These are phyloP conservation scores for Elongisporangium anandrum DNA, from an alignment of 352 stramenopile species.

Conservation along the genomic window DNA sequence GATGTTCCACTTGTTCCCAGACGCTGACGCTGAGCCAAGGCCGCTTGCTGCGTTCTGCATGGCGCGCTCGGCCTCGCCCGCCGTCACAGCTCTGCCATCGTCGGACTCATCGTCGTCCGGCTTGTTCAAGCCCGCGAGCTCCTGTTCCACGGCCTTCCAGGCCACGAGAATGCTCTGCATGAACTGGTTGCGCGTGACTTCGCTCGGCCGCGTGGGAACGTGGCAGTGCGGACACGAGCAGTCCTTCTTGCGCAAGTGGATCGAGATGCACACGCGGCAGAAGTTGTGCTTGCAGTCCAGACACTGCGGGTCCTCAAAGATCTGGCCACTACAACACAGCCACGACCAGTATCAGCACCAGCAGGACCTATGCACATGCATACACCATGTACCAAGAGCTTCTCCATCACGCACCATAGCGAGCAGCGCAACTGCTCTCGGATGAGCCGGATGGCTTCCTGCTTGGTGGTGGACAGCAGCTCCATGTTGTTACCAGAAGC, in stretches of 20 bases:
- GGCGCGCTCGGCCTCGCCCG: constrained; percentile 25
- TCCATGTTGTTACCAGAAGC: constrained; percentile 27
- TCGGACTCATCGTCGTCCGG: constrained; percentile 22
- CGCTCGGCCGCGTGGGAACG: constrained; percentile 67
- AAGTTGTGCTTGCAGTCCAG: constrained; percentile 89
- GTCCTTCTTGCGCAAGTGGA: constrained; percentile 52
- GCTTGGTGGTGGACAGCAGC: constrained; percentile 45
- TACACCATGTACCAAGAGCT: neutral
- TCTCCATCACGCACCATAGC: constrained; percentile 47
- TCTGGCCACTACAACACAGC: constrained; percentile 33
- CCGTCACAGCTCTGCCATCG: constrained; percentile 11
- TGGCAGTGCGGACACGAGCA: constrained; percentile 64
- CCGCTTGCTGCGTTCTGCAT: constrained; percentile 19
- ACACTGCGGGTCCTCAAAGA: constrained; percentile 83
- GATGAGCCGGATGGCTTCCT: constrained; percentile 66
- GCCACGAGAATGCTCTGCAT: constrained; percentile 76
- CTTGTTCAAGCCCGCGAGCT: constrained; percentile 40
- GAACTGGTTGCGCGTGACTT: constrained; percentile 85
- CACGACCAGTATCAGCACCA: no score
- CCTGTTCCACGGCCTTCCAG: constrained; percentile 70
- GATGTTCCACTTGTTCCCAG: constrained; percentile 60
- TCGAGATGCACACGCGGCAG: constrained; percentile 68
- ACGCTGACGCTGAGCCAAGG: neutral
- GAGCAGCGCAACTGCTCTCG: constrained; percentile 76
- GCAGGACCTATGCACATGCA: neutral